These are phyloP conservation scores for Beta lomatogona DNA, from an alignment of 179 eudicot species.

Conservation along the genomic window DNA sequence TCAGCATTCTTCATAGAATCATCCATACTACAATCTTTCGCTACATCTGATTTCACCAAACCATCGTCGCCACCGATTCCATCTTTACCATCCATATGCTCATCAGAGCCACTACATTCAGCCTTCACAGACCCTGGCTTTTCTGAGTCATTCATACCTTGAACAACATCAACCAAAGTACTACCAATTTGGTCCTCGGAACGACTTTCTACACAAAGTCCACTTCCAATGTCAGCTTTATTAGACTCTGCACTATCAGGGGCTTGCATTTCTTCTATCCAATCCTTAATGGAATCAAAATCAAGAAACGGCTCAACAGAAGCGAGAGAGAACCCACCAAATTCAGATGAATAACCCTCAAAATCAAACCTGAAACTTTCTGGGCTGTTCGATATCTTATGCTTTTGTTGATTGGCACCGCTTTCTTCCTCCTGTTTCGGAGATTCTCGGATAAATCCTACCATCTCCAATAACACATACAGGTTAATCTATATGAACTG, in stretches of 20 bases:
- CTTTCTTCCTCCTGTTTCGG: conserved; percentile 15
- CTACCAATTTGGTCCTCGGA: conserved; percentile 7
- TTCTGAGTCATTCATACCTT: conserved; percentile 15
- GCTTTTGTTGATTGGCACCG: conserved; percentile 19
- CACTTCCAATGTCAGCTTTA: conserved; percentile 19
- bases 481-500: background rate
- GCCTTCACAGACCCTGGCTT: conserved; percentile 16
- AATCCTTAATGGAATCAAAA: conserved; percentile 56
- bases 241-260: conserved; percentile 20
- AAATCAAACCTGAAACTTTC: conserved; percentile 29
- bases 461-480: conserved; percentile 9
- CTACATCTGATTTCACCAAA: conserved; percentile 13
- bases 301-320: conserved; percentile 50
- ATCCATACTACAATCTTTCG: conserved; percentile 11
- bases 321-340: conserved; percentile 49
- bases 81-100: conserved; percentile 2
- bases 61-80: conserved; percentile 6
- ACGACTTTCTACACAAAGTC: conserved; percentile 2
- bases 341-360: conserved; percentile 37
- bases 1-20: conserved; percentile 8
- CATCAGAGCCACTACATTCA: conserved; percentile 20
- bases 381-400: background rate
- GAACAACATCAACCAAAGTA: conserved; percentile 8
- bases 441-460: background rate
- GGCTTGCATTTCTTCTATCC: conserved; percentile 54